Evolutionary conservation across 768 basidiomycete species (phyloP), one percentile per base, ranked within the genome.

Genomic region (Lactarius vividus): DNA sequence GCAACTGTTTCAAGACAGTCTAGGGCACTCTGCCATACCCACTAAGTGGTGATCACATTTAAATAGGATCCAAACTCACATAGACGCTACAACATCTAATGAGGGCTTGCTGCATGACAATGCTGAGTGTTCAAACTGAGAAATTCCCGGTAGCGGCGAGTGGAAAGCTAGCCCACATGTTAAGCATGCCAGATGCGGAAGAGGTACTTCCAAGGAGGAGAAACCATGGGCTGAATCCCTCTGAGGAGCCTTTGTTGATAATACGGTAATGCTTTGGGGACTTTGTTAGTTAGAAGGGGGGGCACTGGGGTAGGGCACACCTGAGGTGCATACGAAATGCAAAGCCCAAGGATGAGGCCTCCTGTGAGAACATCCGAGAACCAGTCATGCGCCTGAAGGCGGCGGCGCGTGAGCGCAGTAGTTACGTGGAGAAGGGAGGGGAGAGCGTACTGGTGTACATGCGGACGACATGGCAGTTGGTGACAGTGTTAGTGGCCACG

Each of bases 191-290:
- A 0, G 92, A 87, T 3, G 92, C 89, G 15, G 88, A 85, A 18
- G 91, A 91, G 0, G 91, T 92, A 68, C 88, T 88, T 8, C 97
- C 97, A 0, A 98, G 84, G 7, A 98, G 80, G 39, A 98, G 79
- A 73, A 92, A 98, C 84, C 91, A 88, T 20, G 96, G 94, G 67
- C 91, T 95, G 69, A 98, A 87, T 0, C 97, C 97, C 70, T 96
- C 88, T 0, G 91, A 94, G 0, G 94, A 89, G 44, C 85, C 82
- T 28, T 86, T 82, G 58, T 80, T 74, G 71, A 97, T 89, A 70
- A 97, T 97, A 8, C 94, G 84, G 61, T 86, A 77, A 71, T 93
- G 92, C 89, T 94, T 42, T n/a, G 3, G 26, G 15, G 33, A 58
- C 16, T 5, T 58, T 16, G 28, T 44, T 16, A 13, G 40, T 35